Evolutionary conservation across 306 rosid genomes (phyloP).

Genomic region (Dicorynia guianensis): DNA sequence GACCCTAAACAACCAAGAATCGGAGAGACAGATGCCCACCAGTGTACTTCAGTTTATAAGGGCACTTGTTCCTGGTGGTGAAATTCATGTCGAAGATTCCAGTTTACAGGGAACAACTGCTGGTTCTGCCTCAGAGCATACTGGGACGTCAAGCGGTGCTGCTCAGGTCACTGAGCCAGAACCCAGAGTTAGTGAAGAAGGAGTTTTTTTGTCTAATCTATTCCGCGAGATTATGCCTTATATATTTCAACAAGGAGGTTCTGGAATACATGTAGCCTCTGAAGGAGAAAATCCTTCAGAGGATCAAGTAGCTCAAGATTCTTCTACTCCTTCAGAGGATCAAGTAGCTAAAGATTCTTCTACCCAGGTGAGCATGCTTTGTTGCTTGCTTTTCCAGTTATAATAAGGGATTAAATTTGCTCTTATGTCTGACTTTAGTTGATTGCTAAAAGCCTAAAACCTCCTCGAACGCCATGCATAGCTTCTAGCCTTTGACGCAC

Average conservation of each 20-base stretch:
- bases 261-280: conserved; percentile 25
- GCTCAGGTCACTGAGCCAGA: conserved; percentile 64
- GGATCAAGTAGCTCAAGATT: conserved; percentile 48
- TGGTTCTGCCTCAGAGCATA: conserved; percentile 53
- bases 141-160: conserved; percentile 58
- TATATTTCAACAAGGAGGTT: conserved; percentile 62
- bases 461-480: background rate
- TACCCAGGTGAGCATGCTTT: conserved; percentile 58
- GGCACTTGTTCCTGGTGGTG: conserved; percentile 86
- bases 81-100: conserved; percentile 80
- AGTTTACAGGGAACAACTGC: conserved; percentile 60
- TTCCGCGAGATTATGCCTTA: conserved; percentile 85
- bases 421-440: conserved; percentile 14
- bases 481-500: conserved; percentile 20
- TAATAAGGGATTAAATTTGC: conserved; percentile 17
- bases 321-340: conserved; percentile 57
- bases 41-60: conserved; percentile 66
- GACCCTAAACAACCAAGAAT: conserved; percentile 68
- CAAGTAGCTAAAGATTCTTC: conserved; percentile 53
- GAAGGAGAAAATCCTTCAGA: conserved; percentile 50
- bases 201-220: conserved; percentile 76
- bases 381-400: conserved; percentile 13
- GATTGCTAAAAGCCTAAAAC: background rate
- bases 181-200: conserved; percentile 73
- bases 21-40: conserved; percentile 77